A percentile compares a stretch with the other conserved stretches of the same genome.
These are phyloP conservation scores for Solanum dulcamara DNA, from an alignment of 257 asterid species.

Conservation along the genomic window DNA sequence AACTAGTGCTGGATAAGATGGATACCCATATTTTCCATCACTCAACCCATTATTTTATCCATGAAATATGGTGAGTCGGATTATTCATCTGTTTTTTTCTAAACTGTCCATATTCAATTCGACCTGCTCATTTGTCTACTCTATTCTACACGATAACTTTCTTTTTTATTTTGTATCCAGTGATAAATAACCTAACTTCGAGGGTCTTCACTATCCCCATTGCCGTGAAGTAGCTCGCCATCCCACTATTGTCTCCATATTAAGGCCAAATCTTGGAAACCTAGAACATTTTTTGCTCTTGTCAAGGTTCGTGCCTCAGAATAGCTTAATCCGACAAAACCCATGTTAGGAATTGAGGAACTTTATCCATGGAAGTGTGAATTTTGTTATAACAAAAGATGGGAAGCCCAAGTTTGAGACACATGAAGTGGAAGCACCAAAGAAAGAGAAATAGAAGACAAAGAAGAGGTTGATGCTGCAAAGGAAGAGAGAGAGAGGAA, in stretches of 20 bases:
- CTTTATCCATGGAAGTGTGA: slow-evolving; percentile 51
- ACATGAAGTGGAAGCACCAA: slow-evolving; percentile 59
- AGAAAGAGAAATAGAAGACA: slow-evolving; percentile 76
- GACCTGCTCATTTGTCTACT: background rate
- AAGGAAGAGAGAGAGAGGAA: slow-evolving; percentile 58
- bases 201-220: background rate
- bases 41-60: background rate
- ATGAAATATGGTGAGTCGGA: background rate
- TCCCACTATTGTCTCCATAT: background rate
- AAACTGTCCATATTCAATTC: background rate
- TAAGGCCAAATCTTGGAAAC: slow-evolving; percentile 19
- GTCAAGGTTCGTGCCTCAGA: slow-evolving; percentile 6
- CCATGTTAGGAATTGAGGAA: slow-evolving; percentile 20
- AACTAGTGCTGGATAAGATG: background rate
- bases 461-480: slow-evolving; percentile 66
- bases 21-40: background rate
- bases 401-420: slow-evolving; percentile 78
- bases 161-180: background rate
- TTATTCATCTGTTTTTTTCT: background rate
- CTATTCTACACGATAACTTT: background rate
- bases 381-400: slow-evolving; percentile 54
- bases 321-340: slow-evolving; percentile 8
- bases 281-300: slow-evolving; percentile 12
- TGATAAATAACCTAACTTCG: background rate
- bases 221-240: background rate